Percentiles rank a stretch among this genome's conserved stretches.
phyloP scores from a whole-genome alignment of 202 grass and related monocot genomes.

The Carex sylvatica region DNA sequence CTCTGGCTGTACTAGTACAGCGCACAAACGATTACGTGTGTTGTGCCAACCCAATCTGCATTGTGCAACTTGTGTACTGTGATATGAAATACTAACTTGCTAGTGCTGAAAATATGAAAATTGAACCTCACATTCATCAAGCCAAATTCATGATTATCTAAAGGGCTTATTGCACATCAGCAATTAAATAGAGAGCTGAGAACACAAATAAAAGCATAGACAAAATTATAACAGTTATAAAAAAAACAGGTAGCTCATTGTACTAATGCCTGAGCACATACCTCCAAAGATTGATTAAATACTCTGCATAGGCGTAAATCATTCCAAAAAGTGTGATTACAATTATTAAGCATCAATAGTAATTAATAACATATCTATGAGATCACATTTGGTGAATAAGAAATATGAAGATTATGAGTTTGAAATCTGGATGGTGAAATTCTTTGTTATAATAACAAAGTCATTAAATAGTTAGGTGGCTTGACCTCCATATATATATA shows the following conservation, averaged over 20 bases:
- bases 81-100: background rate
- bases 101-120: background rate
- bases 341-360: background rate
- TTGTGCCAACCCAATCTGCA: background rate
- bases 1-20: background rate
- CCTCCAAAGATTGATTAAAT: background rate
- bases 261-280: background rate
- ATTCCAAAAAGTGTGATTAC: background rate
- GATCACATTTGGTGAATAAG: background rate
- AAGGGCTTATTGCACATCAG: background rate
- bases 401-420: background rate
- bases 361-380: background rate
- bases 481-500: no score
- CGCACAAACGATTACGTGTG: background rate
- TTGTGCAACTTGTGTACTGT: background rate
- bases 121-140: background rate
- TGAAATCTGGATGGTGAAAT: no score
- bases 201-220: background rate
- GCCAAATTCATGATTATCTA: background rate
- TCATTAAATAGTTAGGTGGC: no score
- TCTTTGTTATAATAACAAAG: no score
- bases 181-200: background rate
- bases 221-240: background rate
- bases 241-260: background rate
- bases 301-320: background rate